Percentiles rank a stretch among this genome's conserved stretches.
phyloP scores from a whole-genome alignment of 495 filamentous ascomycete species.

The Daldinia loculata region DNA sequence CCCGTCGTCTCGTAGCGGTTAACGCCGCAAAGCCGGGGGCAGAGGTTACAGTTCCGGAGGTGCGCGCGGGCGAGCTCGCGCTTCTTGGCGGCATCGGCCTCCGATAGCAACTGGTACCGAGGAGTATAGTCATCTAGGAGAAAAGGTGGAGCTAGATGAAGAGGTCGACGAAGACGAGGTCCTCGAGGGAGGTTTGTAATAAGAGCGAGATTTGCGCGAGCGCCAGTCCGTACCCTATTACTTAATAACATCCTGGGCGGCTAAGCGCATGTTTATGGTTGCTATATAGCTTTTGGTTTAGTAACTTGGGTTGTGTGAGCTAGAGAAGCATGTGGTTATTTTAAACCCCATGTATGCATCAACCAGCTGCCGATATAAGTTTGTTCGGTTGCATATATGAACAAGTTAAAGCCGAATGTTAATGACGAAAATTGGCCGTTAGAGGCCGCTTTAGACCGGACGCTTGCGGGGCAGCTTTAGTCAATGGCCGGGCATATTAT shows the following conservation, averaged over 20 bases:
- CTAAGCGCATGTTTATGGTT: constrained; percentile 16
- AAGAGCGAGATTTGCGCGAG: neutral
- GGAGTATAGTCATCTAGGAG: constrained; percentile 78
- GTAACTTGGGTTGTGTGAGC: neutral
- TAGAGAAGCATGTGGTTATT: neutral
- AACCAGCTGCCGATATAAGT: neutral
- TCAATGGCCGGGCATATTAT: constrained; percentile 4
- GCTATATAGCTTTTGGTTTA: neutral
- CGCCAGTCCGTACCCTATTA: constrained; percentile 26
- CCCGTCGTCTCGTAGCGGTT: constrained; percentile 77
- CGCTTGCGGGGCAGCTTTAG: constrained; percentile 27
- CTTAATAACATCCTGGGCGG: constrained; percentile 39
- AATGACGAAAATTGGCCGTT: constrained; percentile 33
- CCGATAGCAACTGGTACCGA: constrained; percentile 68
- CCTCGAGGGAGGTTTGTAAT: constrained; percentile 3
- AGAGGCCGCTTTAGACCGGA: constrained; percentile 10
- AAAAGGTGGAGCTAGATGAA: constrained; percentile 80
- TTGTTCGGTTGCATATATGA: constrained; percentile 2
- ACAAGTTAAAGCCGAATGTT: constrained; percentile 15
- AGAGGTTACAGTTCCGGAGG: constrained; percentile 77
- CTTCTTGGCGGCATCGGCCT: constrained; percentile 68
- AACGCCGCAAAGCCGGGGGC: constrained; percentile 74
- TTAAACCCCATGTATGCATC: neutral
- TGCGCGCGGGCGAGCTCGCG: constrained; percentile 72
- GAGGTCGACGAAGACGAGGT: constrained; percentile 30